phyloP scores from a whole-genome alignment of 2,329 filamentous ascomycete genomes.

The Epichloe glyceriae region DNA sequence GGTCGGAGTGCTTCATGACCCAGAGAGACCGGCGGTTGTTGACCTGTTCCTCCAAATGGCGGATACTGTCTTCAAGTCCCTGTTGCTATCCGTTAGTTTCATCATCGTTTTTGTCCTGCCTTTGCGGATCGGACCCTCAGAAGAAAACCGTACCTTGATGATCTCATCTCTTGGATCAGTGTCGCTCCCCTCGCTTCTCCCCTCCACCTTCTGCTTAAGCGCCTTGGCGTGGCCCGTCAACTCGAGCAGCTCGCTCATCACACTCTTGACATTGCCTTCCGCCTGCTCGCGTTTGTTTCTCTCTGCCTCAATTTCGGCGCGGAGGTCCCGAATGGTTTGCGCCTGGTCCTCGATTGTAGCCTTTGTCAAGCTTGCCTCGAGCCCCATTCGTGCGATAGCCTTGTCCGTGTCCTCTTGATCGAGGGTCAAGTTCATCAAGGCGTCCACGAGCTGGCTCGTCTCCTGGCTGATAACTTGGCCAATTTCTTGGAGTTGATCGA shows the following conservation, averaged over 20 bases:
- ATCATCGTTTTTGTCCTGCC: too few species aligned
- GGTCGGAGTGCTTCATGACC: constrained; percentile 21
- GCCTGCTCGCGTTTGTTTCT: constrained; percentile 17
- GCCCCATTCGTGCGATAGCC: constrained; percentile 24
- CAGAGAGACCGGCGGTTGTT: constrained; percentile 23
- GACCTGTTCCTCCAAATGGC: constrained; percentile 23
- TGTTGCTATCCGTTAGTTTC: constrained; percentile 4
- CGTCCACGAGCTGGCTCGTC: constrained; percentile 25
- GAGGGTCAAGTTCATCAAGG: constrained; percentile 23
- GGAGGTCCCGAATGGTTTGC: constrained; percentile 19
- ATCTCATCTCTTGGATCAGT: constrained; percentile 14
- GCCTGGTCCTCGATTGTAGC: constrained; percentile 21
- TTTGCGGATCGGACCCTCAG: too few species aligned
- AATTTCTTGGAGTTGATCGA: constrained; percentile 22
- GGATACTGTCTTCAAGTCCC: constrained; percentile 20
- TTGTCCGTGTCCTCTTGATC: constrained; percentile 26
- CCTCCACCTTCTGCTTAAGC: constrained; percentile 15
- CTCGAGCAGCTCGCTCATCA: constrained; percentile 8
- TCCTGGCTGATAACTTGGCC: constrained; percentile 25
- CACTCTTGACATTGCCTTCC: constrained; percentile 16
- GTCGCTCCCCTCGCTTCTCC: constrained; percentile 7
- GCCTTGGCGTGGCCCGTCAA: constrained; percentile 15
- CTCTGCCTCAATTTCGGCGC: constrained; percentile 19
- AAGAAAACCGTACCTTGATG: constrained; percentile 16
- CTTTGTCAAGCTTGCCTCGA: constrained; percentile 24